A percentile compares a stretch with the other conserved stretches of the same genome.
phyloP scores from a whole-genome alignment of 257 asterid genomes.

The Craterostigma plantagineum region DNA sequence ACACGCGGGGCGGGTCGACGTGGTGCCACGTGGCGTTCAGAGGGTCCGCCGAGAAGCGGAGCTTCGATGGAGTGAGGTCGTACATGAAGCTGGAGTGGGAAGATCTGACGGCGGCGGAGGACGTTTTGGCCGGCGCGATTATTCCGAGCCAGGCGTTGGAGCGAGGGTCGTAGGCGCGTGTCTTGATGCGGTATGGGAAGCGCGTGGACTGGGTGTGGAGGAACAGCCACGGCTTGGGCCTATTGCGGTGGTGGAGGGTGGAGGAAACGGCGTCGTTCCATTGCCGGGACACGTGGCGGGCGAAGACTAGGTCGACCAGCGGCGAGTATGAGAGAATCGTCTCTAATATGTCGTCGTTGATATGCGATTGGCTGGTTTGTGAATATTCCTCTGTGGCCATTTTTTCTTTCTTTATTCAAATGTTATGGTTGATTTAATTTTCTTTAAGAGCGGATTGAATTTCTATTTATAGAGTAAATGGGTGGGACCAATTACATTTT shows the following conservation, averaged over 20 bases:
- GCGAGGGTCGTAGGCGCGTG: conserved; percentile 51
- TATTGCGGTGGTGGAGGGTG: conserved; percentile 36
- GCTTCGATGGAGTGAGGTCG: conserved; percentile 26
- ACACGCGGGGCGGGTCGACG: conserved; percentile 26
- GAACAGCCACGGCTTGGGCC: conserved; percentile 52
- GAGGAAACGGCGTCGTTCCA: conserved; percentile 42
- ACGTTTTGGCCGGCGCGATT: conserved; percentile 19
- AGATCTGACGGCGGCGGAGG: conserved; percentile 23
- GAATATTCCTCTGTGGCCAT: too few relatives aligned
- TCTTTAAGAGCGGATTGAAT: too few relatives aligned
- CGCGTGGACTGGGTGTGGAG: conserved; percentile 37
- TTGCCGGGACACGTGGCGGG: conserved; percentile 32
- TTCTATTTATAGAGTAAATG: too few relatives aligned
- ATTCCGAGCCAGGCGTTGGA: conserved; percentile 34
- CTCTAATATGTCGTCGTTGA: conserved; percentile 34
- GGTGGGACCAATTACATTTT: too few relatives aligned
- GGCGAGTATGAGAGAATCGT: conserved; percentile 37
- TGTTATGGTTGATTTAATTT: too few relatives aligned
- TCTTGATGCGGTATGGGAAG: conserved; percentile 18
- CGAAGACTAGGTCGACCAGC: conserved; percentile 33
- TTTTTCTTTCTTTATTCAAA: too few relatives aligned
- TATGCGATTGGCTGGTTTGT: too few relatives aligned
- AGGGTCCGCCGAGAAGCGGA: conserved; percentile 47
- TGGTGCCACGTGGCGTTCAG: conserved; percentile 35
- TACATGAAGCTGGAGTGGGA: conserved; percentile 41